Evolutionary conservation across 2,329 filamentous ascomycete genomes (phyloP), one percentile per base, ranked within the genome.

Genomic region (Lecanicillium sp.): DNA sequence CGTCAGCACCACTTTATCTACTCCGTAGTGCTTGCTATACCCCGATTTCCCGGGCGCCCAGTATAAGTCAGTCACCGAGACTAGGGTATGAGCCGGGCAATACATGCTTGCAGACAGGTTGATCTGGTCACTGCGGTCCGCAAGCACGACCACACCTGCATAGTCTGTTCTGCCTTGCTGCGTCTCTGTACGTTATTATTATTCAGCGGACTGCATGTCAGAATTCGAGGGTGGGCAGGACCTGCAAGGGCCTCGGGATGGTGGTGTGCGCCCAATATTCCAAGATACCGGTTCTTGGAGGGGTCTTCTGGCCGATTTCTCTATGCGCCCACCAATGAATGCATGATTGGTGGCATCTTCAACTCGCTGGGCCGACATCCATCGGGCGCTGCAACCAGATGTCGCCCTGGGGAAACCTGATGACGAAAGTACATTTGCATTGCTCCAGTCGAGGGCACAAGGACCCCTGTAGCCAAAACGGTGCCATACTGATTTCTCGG

Each of bases 201-300:
- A n/a, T n/a, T n/a, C n/a, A n/a, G n/a, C n/a, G n/a, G n/a, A n/a
- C n/a, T n/a, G n/a, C n/a, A n/a, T n/a, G n/a, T n/a, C n/a, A n/a
- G n/a, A n/a, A n/a, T n/a, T n/a, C n/a, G n/a, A n/a, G n/a, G n/a
- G n/a, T 27, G 30, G 30, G n/a, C 11, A 20, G 19, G 40, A 21
- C 32, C 32, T 30, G 17, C 43, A 30, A 35, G 43, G 35, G 32
- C 21, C 17, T 11, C 19, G 21, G 3, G 17, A 19, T 20, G 19
- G n/a, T 24, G 12, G 36, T 23, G 36, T 36, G 33, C 17, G 33
- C 17, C 36, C 17, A 46, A 30, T 39, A 26, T 32, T 46, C 35
- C 43, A 46, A 29, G 33, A 30, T 33, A 30, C 35, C 35, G 43
- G 43, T 46, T 46, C 43, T 32, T 46, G 43, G 43, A 35, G 27